These are phyloP conservation scores for Mycena metata DNA, from an alignment of 768 basidiomycete species.

Conservation along the genomic window DNA sequence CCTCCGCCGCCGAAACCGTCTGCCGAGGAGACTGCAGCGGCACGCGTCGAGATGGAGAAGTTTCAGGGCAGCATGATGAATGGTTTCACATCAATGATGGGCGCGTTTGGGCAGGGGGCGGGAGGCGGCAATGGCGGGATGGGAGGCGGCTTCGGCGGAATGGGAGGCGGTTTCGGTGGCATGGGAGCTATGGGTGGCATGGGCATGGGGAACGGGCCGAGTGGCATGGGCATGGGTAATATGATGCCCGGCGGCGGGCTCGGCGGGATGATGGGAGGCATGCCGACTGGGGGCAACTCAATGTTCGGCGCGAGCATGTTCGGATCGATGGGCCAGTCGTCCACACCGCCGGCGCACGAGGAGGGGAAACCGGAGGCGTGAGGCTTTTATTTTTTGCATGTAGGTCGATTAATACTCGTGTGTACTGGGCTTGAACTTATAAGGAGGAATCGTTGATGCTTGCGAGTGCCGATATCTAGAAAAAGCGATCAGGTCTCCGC, in stretches of 20 bases:
- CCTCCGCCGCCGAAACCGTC: no score
- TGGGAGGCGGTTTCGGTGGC: not conserved
- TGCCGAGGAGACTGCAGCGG: no score
- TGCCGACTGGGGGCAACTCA: slow-evolving; percentile 13
- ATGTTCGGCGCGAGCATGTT: slow-evolving; percentile 11
- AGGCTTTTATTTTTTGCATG: slow-evolving; percentile 10
- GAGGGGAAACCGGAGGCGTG: slow-evolving; percentile 12
- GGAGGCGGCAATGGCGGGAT: slow-evolving; percentile 16
- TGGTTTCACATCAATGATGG: slow-evolving; percentile 16
- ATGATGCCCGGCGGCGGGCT: slow-evolving; percentile 11
- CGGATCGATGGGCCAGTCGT: slow-evolving; percentile 7
- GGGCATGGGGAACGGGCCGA: no score
- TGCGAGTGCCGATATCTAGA: no score
- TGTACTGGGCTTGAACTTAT: slow-evolving; percentile 1
- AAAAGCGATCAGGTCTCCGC: no score
- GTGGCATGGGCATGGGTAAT: slow-evolving; percentile 19
- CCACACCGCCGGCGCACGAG: slow-evolving; percentile 8
- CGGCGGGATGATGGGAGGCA: slow-evolving; percentile 13
- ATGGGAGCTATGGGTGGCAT: slow-evolving; percentile 15
- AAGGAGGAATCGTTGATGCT: no score
- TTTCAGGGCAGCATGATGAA: slow-evolving; percentile 13
- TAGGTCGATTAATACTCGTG: slow-evolving; percentile 4
- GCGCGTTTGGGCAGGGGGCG: slow-evolving; percentile 15
- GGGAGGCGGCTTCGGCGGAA: slow-evolving; percentile 2
- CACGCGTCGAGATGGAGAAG: no score